Conservation (phyloP, 140 eudicot genomes). For the Erigeron philadelphicus region DNA sequence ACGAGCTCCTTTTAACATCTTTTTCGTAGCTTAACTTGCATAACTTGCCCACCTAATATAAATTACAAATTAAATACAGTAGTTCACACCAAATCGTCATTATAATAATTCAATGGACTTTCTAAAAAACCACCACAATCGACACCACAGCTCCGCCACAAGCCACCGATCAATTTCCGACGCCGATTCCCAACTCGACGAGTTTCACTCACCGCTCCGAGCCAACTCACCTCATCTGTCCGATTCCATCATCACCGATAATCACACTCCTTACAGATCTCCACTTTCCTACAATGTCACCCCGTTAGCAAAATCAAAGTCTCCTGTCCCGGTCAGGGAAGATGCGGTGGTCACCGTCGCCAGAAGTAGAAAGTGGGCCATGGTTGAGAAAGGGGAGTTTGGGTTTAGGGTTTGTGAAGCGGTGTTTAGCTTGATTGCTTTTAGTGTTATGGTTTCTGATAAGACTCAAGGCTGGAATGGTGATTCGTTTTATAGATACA, state of each 20-base stretch:
- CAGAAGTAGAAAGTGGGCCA: slow-evolving; percentile 28
- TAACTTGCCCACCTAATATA: no score
- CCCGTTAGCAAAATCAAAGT: slow-evolving; percentile 25
- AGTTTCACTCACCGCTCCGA: slow-evolving; percentile 46
- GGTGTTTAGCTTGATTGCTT: slow-evolving; percentile 51
- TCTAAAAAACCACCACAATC: slow-evolving; percentile 21
- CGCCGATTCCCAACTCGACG: slow-evolving; percentile 62
- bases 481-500: slow-evolving; percentile 85
- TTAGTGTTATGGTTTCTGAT: slow-evolving; percentile 84
- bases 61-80: not conserved
- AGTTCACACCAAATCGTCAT: not conserved
- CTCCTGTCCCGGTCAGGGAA: slow-evolving; percentile 37
- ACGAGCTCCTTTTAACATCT: no score
- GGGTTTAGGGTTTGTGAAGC: slow-evolving; percentile 67
- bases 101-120: slow-evolving; percentile 19
- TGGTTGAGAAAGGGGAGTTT: slow-evolving; percentile 38
- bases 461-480: slow-evolving; percentile 94
- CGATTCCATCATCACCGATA: slow-evolving; percentile 23
- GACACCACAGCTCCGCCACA: slow-evolving; percentile 32
- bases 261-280: slow-evolving; percentile 41
- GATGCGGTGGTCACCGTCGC: slow-evolving; percentile 21
- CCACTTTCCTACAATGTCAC: slow-evolving; percentile 30
- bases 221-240: slow-evolving; percentile 42
- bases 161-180: slow-evolving; percentile 67
- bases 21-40: no score